Percentiles rank a stretch among this genome's conserved stretches.
Conservation (phyloP, 129 eudicot species). For the Helichrysum umbraculigerum region DNA sequence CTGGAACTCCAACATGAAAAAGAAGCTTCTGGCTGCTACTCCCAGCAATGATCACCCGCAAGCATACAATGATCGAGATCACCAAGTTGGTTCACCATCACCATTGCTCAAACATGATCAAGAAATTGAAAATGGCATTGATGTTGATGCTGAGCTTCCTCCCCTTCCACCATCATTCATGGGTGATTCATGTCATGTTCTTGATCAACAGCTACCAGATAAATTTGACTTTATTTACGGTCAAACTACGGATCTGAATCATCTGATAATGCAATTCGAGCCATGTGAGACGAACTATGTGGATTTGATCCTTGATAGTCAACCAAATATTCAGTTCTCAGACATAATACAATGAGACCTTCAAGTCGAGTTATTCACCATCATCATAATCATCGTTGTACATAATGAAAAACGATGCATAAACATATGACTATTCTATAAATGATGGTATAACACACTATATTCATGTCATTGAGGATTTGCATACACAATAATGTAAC, state of each 20-base stretch:
- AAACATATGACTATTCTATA: not conserved
- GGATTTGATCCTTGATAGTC: conserved; percentile 17
- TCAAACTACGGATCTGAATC: conserved; percentile 21
- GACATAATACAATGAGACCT: conserved; percentile 9
- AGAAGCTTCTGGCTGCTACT: conserved; percentile 34
- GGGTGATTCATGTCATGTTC: conserved; percentile 15
- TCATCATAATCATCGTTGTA: not conserved
- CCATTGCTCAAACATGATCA: conserved; percentile 10
- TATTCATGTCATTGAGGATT: not conserved
- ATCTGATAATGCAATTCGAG: conserved; percentile 17
- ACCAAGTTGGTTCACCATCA: not conserved
- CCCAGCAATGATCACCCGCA: not conserved
- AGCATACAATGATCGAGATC: conserved; percentile 15
- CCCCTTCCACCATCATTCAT: conserved; percentile 33
- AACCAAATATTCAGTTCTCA: conserved; percentile 19
- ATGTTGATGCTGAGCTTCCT: conserved; percentile 21
- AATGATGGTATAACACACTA: not conserved
- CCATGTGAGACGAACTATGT: not conserved
- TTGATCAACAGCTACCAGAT: not conserved
- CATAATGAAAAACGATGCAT: not conserved
- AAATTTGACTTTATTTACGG: conserved; percentile 14
- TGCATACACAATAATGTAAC: not conserved
- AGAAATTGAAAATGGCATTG: not conserved
- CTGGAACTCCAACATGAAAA: conserved; percentile 65
- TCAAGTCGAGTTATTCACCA: conserved; percentile 2